A percentile compares a stretch with the other conserved stretches of the same genome.
Conservation (phyloP, 2,329 filamentous ascomycete species). For the Plenodomus lindquistii region DNA sequence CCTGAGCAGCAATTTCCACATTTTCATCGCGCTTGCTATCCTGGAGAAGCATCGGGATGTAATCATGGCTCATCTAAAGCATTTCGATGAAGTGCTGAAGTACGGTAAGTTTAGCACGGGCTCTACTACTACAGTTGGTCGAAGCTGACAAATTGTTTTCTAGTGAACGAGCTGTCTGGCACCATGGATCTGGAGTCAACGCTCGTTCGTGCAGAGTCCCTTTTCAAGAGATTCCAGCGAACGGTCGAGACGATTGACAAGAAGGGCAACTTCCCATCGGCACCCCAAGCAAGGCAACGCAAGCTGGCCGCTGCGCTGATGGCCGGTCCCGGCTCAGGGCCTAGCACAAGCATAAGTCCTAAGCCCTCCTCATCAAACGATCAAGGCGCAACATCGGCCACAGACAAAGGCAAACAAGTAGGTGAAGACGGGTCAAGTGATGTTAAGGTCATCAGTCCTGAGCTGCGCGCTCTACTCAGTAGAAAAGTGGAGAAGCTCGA, state of each 20-base stretch:
- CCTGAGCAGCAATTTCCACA: constrained; percentile 83
- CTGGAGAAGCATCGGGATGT: constrained; percentile 94
- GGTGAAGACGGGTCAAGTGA: constrained; percentile 31
- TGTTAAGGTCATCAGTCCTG: constrained; percentile 63
- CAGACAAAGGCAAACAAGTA: constrained; percentile 42
- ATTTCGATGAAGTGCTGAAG: constrained; percentile 97
- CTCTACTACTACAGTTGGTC: neutral
- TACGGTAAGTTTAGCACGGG: constrained; percentile 66
- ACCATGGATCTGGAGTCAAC: constrained; percentile 90
- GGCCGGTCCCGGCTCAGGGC: constrained; percentile 26
- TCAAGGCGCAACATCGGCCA: constrained; percentile 31
- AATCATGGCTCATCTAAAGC: constrained; percentile 90
- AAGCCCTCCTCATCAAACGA: constrained; percentile 18
- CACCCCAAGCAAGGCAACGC: constrained; percentile 54
- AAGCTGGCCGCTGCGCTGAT: constrained; percentile 46
- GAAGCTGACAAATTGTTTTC: constrained; percentile 9
- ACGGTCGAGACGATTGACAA: constrained; percentile 91
- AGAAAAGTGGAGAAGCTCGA: constrained; percentile 60
- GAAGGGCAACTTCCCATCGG: constrained; percentile 77
- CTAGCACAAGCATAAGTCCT: constrained; percentile 1
- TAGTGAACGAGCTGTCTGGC: constrained; percentile 92
- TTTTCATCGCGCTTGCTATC: constrained; percentile 92
- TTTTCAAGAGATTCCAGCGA: constrained; percentile 86
- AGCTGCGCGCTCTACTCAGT: constrained; percentile 65
- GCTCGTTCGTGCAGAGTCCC: constrained; percentile 81